Base-by-base conservation (phyloP, 495 filamentous ascomycete species). In the Pseudomonodictys pantanalensis region DNA sequence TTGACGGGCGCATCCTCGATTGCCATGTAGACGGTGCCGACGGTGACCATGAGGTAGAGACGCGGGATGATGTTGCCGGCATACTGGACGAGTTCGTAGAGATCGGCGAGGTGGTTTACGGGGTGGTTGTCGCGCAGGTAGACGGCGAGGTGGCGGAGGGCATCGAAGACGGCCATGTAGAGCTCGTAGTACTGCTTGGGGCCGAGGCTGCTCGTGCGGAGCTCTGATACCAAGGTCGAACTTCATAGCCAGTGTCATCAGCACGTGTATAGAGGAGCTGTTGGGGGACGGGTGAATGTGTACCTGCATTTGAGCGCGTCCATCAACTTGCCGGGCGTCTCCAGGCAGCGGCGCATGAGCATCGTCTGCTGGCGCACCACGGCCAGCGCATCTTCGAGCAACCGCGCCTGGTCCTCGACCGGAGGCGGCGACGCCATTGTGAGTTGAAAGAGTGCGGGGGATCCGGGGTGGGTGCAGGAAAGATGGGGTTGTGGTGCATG, bases 131-230 rank as follows among this genome's bases (percentile, higher is more conserved):
- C 93, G 69, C 90, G 91, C 30, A 98, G 84, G 76, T 97, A 96
- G 54, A 95, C 87, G 38, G 92, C 92, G 49, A 98, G 88, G 75
- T 97, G 93, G 71, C 93, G 91, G 71, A 98, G 74, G 64, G 93
- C 95, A 78, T 98, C 93, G 75, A 98, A 98, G 51, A 97, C 89
- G 59, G 92, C 83, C 93, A 98, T 98, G 78, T 98, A 98, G 58
- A 98, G 83, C 74, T 98, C 93, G 73, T 98, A 98, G 79, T 98
- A 98, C 73, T 97, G 93, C 71, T 98, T 98, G 2, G 93, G 93
- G 5, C 93, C 90, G 22, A 98, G 80, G 65, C 88, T 96, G 72
- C 91, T 92, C 12, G 93, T 97, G 69, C 93, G 90, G 47, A 98
- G 83, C 75, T 98, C 93, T 28, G 95, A 96, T 55, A 98, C 95